phyloP scores from a whole-genome alignment of 176 grass and related monocot genomes.

The Musa schizocarpa region DNA sequence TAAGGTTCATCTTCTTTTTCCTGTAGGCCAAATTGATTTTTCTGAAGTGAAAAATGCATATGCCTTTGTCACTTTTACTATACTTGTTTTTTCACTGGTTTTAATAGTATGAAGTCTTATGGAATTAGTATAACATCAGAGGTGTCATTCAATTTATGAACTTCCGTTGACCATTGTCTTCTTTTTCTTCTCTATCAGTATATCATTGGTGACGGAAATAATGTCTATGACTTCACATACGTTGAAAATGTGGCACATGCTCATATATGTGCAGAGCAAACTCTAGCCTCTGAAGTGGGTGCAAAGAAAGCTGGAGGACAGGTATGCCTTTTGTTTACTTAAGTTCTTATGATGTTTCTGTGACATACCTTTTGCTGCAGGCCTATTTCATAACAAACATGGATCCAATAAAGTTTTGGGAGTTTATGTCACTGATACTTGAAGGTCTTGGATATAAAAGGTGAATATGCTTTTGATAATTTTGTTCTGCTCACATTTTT shows the following conservation, averaged over 20 bases:
- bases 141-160: neutral
- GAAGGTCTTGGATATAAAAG: constrained; percentile 99
- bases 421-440: constrained; percentile 91
- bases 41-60: neutral
- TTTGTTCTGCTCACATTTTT: neutral
- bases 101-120: neutral
- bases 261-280: constrained; percentile 84
- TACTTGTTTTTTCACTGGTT: neutral
- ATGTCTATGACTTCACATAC: constrained; percentile 90
- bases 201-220: constrained; percentile 95
- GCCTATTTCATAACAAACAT: constrained; percentile 93
- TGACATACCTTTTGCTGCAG: constrained; percentile 23
- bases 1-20: neutral
- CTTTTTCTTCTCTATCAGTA: constrained; percentile 33
- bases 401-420: constrained; percentile 97
- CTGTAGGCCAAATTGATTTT: neutral
- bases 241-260: constrained; percentile 97
- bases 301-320: constrained; percentile 80
- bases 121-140: neutral
- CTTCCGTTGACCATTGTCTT: neutral
- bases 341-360: constrained; percentile 1
- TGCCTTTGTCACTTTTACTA: neutral
- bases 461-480: constrained; percentile 16
- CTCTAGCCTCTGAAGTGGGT: constrained; percentile 64
- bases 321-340: constrained; percentile 34